A percentile compares a stretch with the other conserved stretches of the same genome.
phyloP scores from a whole-genome alignment of 176 grass and related monocot species.

The Hordeum vulgare region MorexV3_pseudomolecules_assembly NC_058518.1:348130397-348130896 shows the following conservation, averaged over 20 bases:
- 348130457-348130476: conserved; percentile 24
- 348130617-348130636: neutral
- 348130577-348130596: neutral
- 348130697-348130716: conserved; percentile 8
- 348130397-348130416: conserved; percentile 16
- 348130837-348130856: neutral
- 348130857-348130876: no score
- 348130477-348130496: conserved; percentile 37
- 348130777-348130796: neutral
- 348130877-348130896: no score
- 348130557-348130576: neutral
- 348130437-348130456: neutral
- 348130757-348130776: neutral
- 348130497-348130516: conserved; percentile 4
- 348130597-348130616: neutral
- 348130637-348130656: neutral
- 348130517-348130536: neutral
- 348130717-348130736: neutral
- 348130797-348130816: neutral
- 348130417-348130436: conserved; percentile 23
- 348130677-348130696: neutral
- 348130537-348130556: neutral
- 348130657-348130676: neutral
- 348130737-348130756: neutral
- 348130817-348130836: neutral